phyloP scores from a whole-genome alignment of 2,329 filamentous ascomycete species.

The Colletotrichum aenigma region DNA sequence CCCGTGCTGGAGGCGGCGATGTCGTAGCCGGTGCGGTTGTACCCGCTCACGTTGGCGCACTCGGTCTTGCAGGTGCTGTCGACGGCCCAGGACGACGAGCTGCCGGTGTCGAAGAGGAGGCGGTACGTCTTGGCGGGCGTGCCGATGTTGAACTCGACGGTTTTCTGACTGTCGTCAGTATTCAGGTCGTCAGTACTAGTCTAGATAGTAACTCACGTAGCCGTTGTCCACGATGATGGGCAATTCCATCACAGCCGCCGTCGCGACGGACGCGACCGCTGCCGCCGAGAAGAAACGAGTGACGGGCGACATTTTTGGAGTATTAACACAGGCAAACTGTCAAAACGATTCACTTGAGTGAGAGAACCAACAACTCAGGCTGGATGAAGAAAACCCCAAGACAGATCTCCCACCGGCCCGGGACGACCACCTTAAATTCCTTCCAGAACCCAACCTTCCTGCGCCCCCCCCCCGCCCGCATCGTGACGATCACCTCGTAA shows the following conservation, averaged over 20 bases:
- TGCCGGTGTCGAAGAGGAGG: constrained; percentile 39
- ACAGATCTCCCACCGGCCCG: neutral
- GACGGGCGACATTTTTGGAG: neutral
- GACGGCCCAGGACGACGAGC: constrained; percentile 36
- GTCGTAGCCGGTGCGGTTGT: constrained; percentile 30
- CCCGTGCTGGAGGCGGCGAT: constrained; percentile 28
- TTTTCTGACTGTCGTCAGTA: neutral
- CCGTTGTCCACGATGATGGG: constrained; percentile 15
- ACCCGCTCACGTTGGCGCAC: constrained; percentile 30
- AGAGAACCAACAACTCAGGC: neutral
- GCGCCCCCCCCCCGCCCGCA: neutral
- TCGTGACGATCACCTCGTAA: constrained; percentile 6
- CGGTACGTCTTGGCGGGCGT: constrained; percentile 29
- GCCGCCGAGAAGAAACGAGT: constrained; percentile 4
- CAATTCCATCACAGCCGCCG: constrained; percentile 18
- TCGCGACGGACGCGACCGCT: neutral
- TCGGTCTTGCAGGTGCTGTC: constrained; percentile 26
- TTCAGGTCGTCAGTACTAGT: accelerated
- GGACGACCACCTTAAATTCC: neutral
- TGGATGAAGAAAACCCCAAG: neutral
- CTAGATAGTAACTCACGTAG: neutral
- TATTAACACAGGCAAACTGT: neutral
- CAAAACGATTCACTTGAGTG: too few relatives aligned
- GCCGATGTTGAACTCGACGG: constrained; percentile 24
- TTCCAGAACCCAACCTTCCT: neutral